Evolutionary conservation across 2,329 filamentous ascomycete species (phyloP).

Genomic region (Trichophyton equinum): DNA sequence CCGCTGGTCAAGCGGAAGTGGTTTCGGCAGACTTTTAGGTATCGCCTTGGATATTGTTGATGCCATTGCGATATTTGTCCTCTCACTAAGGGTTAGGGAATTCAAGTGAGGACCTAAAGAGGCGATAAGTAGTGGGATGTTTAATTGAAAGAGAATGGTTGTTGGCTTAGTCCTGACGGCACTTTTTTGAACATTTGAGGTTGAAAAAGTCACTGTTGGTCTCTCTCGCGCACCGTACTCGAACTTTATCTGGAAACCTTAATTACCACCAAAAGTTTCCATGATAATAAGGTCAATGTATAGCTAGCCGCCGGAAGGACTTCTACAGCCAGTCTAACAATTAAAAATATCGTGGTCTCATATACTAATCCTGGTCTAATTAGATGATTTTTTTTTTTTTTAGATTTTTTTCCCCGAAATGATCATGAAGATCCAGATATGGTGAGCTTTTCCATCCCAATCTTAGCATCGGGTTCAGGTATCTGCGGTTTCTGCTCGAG

Average conservation of each 20-base stretch:
- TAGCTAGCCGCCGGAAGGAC: neutral
- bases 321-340: neutral
- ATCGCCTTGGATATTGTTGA: neutral
- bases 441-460: conserved; percentile 2
- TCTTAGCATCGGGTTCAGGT: neutral
- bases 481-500: neutral
- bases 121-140: neutral
- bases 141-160: neutral
- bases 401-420: too few species aligned
- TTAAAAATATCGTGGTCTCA: neutral
- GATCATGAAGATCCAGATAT: conserved; percentile 1
- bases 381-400: neutral
- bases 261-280: neutral
- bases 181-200: neutral
- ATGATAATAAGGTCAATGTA: neutral
- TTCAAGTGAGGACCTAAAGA: neutral
- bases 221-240: neutral
- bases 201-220: neutral
- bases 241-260: neutral
- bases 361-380: neutral
- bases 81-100: neutral
- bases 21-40: neutral
- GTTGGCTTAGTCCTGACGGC: neutral
- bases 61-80: neutral
- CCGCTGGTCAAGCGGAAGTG: conserved; percentile 13